phyloP scores from a whole-genome alignment of 441 rosid genomes.

The Populus hybrid region DNA sequence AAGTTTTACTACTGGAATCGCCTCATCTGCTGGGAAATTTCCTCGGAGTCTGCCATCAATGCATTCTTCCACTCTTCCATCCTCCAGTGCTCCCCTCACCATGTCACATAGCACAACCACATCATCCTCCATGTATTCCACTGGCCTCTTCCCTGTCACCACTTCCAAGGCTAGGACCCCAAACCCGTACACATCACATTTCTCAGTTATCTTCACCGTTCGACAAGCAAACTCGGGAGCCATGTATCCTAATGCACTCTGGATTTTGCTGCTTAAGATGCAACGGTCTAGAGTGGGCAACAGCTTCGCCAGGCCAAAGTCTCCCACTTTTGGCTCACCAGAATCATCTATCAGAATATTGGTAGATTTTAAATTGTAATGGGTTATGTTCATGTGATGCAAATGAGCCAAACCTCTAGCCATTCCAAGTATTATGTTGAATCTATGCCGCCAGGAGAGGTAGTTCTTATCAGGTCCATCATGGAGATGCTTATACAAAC shows the following conservation, averaged over 20 bases:
- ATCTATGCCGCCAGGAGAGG: constrained; percentile 85
- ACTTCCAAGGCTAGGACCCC: constrained; percentile 83
- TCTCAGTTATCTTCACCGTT: constrained; percentile 89
- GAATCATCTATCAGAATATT: constrained; percentile 69
- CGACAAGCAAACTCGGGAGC: constrained; percentile 97
- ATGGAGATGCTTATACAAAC: constrained; percentile 77
- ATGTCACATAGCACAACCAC: constrained; percentile 89
- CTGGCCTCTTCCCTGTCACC: constrained; percentile 88
- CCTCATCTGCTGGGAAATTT: constrained; percentile 80
- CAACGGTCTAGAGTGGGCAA: constrained; percentile 77
- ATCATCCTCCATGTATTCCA: constrained; percentile 96
- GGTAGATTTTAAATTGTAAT: constrained; percentile 90
- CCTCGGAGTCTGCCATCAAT: constrained; percentile 59
- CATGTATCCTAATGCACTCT: constrained; percentile 94
- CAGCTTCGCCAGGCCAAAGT: constrained; percentile 77
- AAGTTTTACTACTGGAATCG: constrained; percentile 82
- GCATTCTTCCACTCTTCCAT: constrained; percentile 71
- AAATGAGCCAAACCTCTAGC: constrained; percentile 84
- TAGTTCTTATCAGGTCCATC: constrained; percentile 39
- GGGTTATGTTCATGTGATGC: constrained; percentile 66
- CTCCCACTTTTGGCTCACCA: constrained; percentile 86
- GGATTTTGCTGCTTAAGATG: constrained; percentile 90
- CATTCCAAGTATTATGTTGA: constrained; percentile 76
- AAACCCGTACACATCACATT: constrained; percentile 91
- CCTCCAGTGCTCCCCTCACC: constrained; percentile 82